phyloP scores from a whole-genome alignment of 371 early-diverging fungal genomes.

The Lichtheimia ornata region DNA sequence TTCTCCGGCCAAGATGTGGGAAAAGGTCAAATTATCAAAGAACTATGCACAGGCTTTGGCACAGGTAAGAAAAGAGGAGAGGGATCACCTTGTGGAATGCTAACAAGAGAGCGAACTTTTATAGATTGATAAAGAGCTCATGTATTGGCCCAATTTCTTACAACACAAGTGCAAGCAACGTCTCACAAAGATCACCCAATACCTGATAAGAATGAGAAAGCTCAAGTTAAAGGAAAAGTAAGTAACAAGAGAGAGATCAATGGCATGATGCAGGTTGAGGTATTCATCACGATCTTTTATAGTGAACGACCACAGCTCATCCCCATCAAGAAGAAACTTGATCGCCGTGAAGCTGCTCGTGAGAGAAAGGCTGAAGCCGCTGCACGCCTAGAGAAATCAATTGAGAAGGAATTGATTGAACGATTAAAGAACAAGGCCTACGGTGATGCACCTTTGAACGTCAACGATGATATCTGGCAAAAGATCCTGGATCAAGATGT shows the following conservation, averaged over 20 bases:
- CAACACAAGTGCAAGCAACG: constrained; percentile 99
- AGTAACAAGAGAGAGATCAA: constrained; percentile 14
- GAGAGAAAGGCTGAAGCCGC: constrained; percentile 95
- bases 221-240: constrained; percentile 84
- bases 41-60: constrained; percentile 93
- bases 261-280: no score
- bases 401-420: constrained; percentile 97
- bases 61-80: constrained; percentile 50
- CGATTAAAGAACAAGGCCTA: constrained; percentile 93
- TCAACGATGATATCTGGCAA: constrained; percentile 88
- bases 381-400: constrained; percentile 92
- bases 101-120: not conserved
- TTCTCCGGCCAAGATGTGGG: constrained; percentile 96
- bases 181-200: constrained; percentile 96
- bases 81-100: not conserved
- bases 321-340: constrained; percentile 92
- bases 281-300: not conserved
- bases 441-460: constrained; percentile 89
- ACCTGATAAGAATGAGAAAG: constrained; percentile 93
- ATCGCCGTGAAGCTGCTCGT: constrained; percentile 87
- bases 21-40: constrained; percentile 88
- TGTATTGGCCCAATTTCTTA: constrained; percentile 91
- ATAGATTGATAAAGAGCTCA: constrained; percentile 91
- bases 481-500: constrained; percentile 71
- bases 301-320: constrained; percentile 75